These are phyloP conservation scores for Cinnamomum chago DNA, from an alignment of 164 flowering plant species.

Conservation along the genomic window DNA sequence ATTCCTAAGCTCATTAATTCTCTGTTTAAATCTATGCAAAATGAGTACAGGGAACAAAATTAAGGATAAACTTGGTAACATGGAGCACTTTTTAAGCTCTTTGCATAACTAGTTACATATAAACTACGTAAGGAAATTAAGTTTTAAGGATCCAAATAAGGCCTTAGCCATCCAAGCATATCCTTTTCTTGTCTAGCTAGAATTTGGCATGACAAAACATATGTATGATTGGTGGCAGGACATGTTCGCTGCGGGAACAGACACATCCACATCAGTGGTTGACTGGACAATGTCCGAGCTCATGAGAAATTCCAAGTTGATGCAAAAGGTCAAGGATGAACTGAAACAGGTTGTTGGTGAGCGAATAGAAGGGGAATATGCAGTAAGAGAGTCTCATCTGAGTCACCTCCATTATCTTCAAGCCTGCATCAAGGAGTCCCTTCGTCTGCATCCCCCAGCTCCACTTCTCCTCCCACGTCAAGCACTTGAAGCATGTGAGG, in stretches of 20 bases:
- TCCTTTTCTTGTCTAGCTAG: neutral
- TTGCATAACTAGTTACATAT: neutral
- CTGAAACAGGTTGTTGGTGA: neutral
- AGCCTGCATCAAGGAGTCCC: conserved; percentile 17
- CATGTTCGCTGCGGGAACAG: neutral
- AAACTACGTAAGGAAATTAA: neutral
- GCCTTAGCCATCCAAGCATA: neutral
- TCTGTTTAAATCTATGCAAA: too few species aligned
- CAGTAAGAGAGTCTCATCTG: conserved; percentile 5
- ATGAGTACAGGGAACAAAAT: too few species aligned
- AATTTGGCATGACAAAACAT: neutral
- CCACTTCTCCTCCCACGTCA: conserved; percentile 5
- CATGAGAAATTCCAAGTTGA: neutral
- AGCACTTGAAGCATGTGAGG: neutral
- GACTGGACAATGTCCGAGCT: conserved; percentile 4
- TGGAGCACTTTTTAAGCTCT: neutral
- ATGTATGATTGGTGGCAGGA: neutral
- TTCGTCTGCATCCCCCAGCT: conserved; percentile 12
- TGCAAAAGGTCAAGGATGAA: conserved; percentile 3
- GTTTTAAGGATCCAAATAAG: neutral
- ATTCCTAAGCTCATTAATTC: too few species aligned
- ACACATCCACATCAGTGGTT: neutral
- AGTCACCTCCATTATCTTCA: conserved; percentile 15
- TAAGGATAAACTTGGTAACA: too few species aligned
- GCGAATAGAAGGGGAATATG: neutral